Evolutionary conservation across 352 stramenopile genomes (phyloP).

Genomic region (Globisporangium nunn): DNA sequence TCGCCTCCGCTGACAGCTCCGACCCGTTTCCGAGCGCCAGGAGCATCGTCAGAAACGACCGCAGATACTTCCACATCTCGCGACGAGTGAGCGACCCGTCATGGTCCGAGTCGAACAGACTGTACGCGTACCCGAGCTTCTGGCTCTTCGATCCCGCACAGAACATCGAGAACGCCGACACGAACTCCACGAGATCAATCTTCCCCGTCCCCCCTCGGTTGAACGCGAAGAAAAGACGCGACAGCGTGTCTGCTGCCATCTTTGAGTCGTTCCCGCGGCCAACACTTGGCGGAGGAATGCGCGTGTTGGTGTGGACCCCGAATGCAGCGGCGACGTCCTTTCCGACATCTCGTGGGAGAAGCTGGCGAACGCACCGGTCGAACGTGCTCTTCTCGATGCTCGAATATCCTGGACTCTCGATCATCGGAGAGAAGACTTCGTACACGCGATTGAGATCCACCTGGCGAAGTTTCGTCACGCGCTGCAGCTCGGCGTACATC

Average conservation of each 20-base stretch:
- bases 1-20: slow-evolving; percentile 72
- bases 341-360: slow-evolving; percentile 50
- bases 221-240: slow-evolving; percentile 81
- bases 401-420: slow-evolving; percentile 36
- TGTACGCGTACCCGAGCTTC: slow-evolving; percentile 90
- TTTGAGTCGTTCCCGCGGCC: slow-evolving; percentile 61
- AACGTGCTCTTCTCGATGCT: slow-evolving; percentile 82
- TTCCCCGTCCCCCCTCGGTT: slow-evolving; percentile 79
- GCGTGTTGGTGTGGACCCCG: slow-evolving; percentile 48
- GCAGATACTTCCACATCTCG: slow-evolving; percentile 90
- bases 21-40: slow-evolving; percentile 90
- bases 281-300: slow-evolving; percentile 50
- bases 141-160: slow-evolving; percentile 93
- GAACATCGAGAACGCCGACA: slow-evolving; percentile 91
- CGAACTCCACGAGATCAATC: slow-evolving; percentile 87
- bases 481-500: slow-evolving; percentile 75
- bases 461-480: slow-evolving; percentile 64
- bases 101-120: slow-evolving; percentile 88
- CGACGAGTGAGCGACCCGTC: slow-evolving; percentile 86
- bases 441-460: slow-evolving; percentile 59
- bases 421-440: slow-evolving; percentile 67
- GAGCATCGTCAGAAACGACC: slow-evolving; percentile 93
- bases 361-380: slow-evolving; percentile 54
- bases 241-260: slow-evolving; percentile 70
- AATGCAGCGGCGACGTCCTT: slow-evolving; percentile 53